Evolutionary conservation across 257 asterid species (phyloP), one percentile per base, ranked within the genome.

Genomic region (Penstemon davidsonii): DNA sequence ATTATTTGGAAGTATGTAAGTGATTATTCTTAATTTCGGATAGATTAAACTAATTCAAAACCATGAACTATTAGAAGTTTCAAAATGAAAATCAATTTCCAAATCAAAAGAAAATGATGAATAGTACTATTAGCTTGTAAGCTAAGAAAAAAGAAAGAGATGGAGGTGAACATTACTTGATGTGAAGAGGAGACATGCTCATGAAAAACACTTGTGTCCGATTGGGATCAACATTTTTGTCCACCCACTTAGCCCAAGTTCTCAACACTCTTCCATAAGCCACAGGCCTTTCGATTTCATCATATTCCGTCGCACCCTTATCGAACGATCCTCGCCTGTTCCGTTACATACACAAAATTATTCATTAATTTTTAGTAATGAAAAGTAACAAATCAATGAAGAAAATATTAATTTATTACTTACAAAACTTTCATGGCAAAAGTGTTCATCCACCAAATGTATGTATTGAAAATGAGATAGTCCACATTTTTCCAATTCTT

Each of bases 111-210:
- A 40, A 25, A 4, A 49, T 41, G 44, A 60, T 60, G 65, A 13
- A 13, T 60, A 60, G n/a, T n/a, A 49, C 13, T 25, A 25, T 51
- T 64, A 60, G 59, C 68, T 72, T 78, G 41, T 4, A 68, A 77
- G 69, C 37, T 7, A 62, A 73, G 55, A 18, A 44, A 50, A 25
- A n/a, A 15, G 13, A 10, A n/a, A 46, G 11, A 39, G 4, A 44
- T 5, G 18, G 63, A 43, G 38, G 45, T 10, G 57, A 36, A 55
- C 7, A 42, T 61, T 90, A 91, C 97, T 83, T 91, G 85, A 91
- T 85, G 68, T 91, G 97, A 62, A 91, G 97, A 68, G 97, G 97
- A n/a, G 97, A 91, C 96, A 67, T 91, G 96, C 97, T 91, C 91
- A 86, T 82, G 81, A 91, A 91, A 81, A 86, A 91, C 12, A 88